Evolutionary conservation across 139 green algal species (phyloP).

Genomic region (Chlorella sp.): DNA sequence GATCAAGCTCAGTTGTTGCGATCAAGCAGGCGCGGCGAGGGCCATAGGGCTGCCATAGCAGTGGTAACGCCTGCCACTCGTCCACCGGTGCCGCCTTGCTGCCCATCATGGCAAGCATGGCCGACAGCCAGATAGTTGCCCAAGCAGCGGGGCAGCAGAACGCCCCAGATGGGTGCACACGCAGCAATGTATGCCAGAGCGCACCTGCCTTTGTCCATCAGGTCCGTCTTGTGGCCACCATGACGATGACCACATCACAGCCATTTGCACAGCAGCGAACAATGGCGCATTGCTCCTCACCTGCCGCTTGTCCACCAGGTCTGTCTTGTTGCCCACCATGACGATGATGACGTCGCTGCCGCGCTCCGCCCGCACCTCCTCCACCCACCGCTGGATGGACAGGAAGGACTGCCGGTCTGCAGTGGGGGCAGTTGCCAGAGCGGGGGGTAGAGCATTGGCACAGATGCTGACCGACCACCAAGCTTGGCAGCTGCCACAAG

Average conservation of each 20-base stretch:
- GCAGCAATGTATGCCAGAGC: too few species aligned
- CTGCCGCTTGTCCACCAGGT: conserved; percentile 97
- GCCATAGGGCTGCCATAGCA: neutral
- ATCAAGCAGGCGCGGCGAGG: too few species aligned
- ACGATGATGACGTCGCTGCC: conserved; percentile 99
- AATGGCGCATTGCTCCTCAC: conserved; percentile 82
- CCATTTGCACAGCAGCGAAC: conserved; percentile 43
- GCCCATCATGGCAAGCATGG: conserved; percentile 98
- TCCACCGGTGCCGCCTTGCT: conserved; percentile 99
- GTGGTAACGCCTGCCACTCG: conserved; percentile 90
- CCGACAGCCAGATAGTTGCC: too few species aligned
- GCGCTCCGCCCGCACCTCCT: conserved; percentile 96
- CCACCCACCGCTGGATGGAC: conserved; percentile 96
- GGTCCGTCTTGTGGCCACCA: conserved; percentile 99
- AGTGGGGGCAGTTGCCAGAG: too few species aligned
- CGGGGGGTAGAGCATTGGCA: too few species aligned
- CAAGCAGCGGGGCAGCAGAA: too few species aligned
- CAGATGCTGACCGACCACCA: too few species aligned
- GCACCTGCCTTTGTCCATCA: too few species aligned
- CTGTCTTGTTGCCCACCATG: conserved; percentile 99
- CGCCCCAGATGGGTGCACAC: too few species aligned
- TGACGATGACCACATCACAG: conserved; percentile 95
- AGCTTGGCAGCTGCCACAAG: too few species aligned
- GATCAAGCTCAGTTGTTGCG: too few species aligned
- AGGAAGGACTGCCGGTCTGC: conserved; percentile 94